Evolutionary conservation across 2,329 filamentous ascomycete species (phyloP).

Genomic region (Chrysosphaeria jannelii): DNA sequence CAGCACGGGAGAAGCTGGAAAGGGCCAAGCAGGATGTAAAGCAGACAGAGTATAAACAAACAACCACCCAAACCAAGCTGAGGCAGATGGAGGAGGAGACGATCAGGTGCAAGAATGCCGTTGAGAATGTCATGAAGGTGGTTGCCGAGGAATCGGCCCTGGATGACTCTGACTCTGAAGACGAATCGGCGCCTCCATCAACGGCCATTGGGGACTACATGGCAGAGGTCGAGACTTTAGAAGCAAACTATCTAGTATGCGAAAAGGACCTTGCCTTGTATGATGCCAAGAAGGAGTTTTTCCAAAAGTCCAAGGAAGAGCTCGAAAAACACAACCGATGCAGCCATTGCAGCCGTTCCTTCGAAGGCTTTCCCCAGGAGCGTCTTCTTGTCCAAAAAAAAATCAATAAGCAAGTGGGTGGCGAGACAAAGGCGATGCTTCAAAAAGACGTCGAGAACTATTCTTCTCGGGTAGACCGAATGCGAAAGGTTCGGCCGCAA

Average conservation of each 20-base stretch:
- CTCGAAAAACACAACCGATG: slow-evolving; percentile 43
- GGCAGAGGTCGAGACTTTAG: slow-evolving; percentile 17
- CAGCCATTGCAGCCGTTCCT: slow-evolving; percentile 41
- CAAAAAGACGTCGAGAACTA: slow-evolving; percentile 24
- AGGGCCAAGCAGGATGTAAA: slow-evolving; percentile 40
- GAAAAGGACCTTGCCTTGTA: slow-evolving; percentile 39
- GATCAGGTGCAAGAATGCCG: slow-evolving; percentile 25
- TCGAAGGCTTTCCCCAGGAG: slow-evolving; percentile 26
- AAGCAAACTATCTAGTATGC: slow-evolving; percentile 26
- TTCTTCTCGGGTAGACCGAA: slow-evolving; percentile 23
- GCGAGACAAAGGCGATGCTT: slow-evolving; percentile 25
- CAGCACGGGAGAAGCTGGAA: slow-evolving; percentile 41
- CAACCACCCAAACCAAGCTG: slow-evolving; percentile 29
- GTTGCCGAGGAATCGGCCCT: too few relatives aligned
- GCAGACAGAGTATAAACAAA: slow-evolving; percentile 44
- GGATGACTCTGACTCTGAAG: too few relatives aligned
- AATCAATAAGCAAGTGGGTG: slow-evolving; percentile 31
- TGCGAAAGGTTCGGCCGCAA: slow-evolving; percentile 30
- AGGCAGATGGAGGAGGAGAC: slow-evolving; percentile 32
- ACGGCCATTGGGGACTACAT: slow-evolving; percentile 18
- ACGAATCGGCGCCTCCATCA: slow-evolving; percentile 4
- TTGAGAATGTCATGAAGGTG: slow-evolving; percentile 16
- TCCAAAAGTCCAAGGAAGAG: slow-evolving; percentile 31
- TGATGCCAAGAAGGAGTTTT: slow-evolving; percentile 40
- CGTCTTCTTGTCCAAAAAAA: slow-evolving; percentile 34